Evolutionary conservation across 106 monocot genomes (phyloP).

Genomic region (Dendrobium huoshanense): DNA sequence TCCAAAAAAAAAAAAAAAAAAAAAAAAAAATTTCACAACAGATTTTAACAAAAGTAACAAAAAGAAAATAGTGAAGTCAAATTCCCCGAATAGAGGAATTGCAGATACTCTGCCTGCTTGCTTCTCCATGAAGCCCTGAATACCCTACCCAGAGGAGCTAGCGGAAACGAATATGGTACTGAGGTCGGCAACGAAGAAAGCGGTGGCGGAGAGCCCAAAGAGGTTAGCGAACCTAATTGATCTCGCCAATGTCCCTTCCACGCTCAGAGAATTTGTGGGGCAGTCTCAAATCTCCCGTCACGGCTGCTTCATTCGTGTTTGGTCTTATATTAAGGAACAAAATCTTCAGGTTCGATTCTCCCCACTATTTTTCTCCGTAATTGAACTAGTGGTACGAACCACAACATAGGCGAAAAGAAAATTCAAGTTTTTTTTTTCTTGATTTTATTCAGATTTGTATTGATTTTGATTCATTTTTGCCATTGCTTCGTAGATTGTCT

Average conservation of each 20-base stretch:
- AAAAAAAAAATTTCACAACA: too few relatives aligned
- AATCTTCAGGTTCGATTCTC: slow-evolving; percentile 51
- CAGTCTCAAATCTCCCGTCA: slow-evolving; percentile 85
- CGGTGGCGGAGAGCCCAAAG: slow-evolving; percentile 47
- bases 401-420: neutral
- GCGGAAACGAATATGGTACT: slow-evolving; percentile 1
- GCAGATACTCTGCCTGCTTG: too few relatives aligned
- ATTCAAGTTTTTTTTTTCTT: neutral
- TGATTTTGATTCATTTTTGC: neutral
- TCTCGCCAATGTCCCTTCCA: slow-evolving; percentile 63
- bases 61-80: too few relatives aligned
- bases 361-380: neutral
- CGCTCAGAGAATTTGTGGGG: slow-evolving; percentile 70
- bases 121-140: too few relatives aligned
- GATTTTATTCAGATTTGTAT: neutral
- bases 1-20: too few relatives aligned
- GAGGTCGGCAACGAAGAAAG: slow-evolving; percentile 35
- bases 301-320: slow-evolving; percentile 67
- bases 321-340: slow-evolving; percentile 83
- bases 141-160: neutral
- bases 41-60: too few relatives aligned
- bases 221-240: slow-evolving; percentile 70
- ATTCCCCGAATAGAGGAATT: too few relatives aligned
- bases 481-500: neutral
- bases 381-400: neutral